Evolutionary conservation across 768 basidiomycete species (phyloP), one percentile per base, ranked within the genome.

Genomic region (Macrolepiota dolichaula): DNA sequence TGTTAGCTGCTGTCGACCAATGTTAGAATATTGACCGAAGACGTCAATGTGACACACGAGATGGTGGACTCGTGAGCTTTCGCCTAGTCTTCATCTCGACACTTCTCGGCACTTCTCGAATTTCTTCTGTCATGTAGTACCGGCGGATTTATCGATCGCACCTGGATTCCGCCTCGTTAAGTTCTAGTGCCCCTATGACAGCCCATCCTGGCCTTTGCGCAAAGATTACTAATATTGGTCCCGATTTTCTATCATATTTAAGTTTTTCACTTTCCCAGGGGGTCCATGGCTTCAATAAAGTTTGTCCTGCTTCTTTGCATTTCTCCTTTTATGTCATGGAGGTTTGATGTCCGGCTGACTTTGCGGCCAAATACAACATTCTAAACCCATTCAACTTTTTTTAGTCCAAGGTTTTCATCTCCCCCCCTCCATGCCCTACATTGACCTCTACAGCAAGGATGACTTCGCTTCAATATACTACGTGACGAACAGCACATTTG

Each of bases 381-480:
- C 47, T 13, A 7, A 29, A 9, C 54, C 52, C 60, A 58, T 57
- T 62, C 59, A 61, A 60, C 49, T 49, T 38, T 17, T n/a, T 55
- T 37, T 40, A 49, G 12, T 12, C 63, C 65, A 56, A 67, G 63
- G 67, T 47, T 56, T 55, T 59, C 62, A 27, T 35, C 44, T 55
- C 46, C 59, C 60, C 47, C 51, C 36, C 57, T 52, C 63, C 51
- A 90, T 91, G 89, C 88, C 89, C 52, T 86, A 76, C 75, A 80
- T 91, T 69, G 86, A 90, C 69, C 68, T 91, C 60, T 74, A 83
- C 64, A 82, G 83, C 63, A 67, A 70, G 37, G 81, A 84, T 65
- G 89, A 91, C 79, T 85, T 85, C 70, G 85, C 84, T 54, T 85
- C 87, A 19, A 81, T 92, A 59, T 87, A 80, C 79, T 92, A 92